Conservation (phyloP, 179 eudicot species). For the Beta lomatogona region DNA sequence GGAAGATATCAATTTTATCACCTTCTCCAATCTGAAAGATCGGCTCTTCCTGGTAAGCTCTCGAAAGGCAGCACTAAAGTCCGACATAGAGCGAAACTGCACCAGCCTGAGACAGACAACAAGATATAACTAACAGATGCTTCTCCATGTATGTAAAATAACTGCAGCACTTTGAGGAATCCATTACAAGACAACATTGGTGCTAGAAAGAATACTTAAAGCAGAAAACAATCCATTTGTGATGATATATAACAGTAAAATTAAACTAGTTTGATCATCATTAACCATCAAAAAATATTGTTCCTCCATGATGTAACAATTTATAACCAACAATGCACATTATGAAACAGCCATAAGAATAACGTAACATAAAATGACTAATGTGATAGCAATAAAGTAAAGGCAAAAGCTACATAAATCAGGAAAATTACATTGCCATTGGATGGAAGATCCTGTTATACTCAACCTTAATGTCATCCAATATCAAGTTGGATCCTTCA, state of each 20-base stretch:
- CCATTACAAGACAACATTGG: neutral
- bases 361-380: neutral
- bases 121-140: neutral
- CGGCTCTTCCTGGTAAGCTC: conserved; percentile 47
- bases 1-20: conserved; percentile 21
- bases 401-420: neutral
- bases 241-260: neutral
- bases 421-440: conserved; percentile 48
- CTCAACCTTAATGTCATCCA: conserved; percentile 59
- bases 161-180: neutral
- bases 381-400: neutral
- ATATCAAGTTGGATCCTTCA: conserved; percentile 55
- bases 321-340: neutral
- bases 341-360: neutral
- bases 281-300: neutral
- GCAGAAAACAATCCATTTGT: neutral
- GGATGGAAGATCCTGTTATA: conserved; percentile 48
- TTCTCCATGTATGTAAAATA: neutral
- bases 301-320: neutral
- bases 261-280: neutral
- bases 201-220: neutral
- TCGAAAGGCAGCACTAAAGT: conserved; percentile 46
- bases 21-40: conserved; percentile 53
- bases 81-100: conserved; percentile 49
- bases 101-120: conserved; percentile 49